Conservation (phyloP, 495 filamentous ascomycete genomes). For the Aspergillus sclerotiicarbonarius region DNA sequence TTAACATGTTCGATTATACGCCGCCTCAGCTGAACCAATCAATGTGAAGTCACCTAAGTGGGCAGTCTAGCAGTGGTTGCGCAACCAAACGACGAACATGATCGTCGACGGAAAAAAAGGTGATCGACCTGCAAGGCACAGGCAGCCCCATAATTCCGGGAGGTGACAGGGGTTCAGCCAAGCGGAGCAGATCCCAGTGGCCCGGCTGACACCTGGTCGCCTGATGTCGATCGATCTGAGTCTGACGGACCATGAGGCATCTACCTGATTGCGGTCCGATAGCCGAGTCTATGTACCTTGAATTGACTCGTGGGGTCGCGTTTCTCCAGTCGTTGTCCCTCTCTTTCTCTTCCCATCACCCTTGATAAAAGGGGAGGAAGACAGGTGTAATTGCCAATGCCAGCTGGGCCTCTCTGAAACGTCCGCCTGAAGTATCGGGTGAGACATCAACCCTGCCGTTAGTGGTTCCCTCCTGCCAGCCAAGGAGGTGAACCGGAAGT, state of each 20-base stretch:
- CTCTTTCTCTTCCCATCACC: too few species aligned
- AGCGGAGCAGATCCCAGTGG: neutral
- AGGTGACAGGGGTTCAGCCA: neutral
- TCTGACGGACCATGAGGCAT: neutral
- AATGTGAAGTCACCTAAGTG: neutral
- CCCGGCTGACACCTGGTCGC: neutral
- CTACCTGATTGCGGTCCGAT: neutral
- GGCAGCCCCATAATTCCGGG: neutral
- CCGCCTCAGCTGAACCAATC: neutral
- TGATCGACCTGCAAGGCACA: neutral
- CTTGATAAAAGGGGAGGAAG: neutral
- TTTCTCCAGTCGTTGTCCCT: neutral
- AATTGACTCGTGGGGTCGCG: neutral
- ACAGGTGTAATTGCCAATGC: neutral
- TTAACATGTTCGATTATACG: neutral
- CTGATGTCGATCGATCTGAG: neutral
- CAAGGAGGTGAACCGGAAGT: neutral
- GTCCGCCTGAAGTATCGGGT: neutral
- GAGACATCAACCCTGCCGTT: neutral
- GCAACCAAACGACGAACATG: neutral
- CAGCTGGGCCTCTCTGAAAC: neutral
- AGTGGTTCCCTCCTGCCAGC: neutral
- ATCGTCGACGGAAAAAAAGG: neutral
- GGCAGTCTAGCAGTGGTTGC: neutral
- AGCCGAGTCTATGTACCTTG: neutral